A percentile compares a stretch with the other conserved stretches of the same genome.
These are phyloP conservation scores for Fusarium ambrosium DNA, from an alignment of 2,329 filamentous ascomycete genomes.

Conservation along the genomic window DNA sequence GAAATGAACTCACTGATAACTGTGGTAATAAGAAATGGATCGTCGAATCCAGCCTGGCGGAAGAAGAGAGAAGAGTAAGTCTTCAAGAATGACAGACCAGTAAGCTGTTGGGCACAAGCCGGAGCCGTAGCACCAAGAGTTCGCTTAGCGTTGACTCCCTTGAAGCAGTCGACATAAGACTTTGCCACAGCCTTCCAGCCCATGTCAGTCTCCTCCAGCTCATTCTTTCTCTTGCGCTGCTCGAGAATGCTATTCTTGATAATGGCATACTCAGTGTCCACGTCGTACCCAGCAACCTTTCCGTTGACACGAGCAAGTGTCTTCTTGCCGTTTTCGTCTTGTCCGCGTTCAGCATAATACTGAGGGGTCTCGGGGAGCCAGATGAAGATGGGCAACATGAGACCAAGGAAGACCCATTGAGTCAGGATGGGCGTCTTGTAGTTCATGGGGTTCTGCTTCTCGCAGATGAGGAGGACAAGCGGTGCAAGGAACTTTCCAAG, in stretches of 20 bases:
- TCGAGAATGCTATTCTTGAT: constrained; percentile 29
- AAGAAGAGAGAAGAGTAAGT: constrained; percentile 28
- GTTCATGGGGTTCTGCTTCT: constrained; percentile 18
- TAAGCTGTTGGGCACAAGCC: constrained; percentile 27
- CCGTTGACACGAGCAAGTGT: constrained; percentile 21
- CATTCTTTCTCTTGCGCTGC: constrained; percentile 8
- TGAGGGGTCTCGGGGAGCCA: constrained; percentile 26
- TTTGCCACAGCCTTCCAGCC: not conserved
- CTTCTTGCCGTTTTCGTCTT: constrained; percentile 14
- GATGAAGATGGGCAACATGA: constrained; percentile 31
- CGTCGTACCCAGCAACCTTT: constrained; percentile 9
- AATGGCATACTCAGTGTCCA: constrained; percentile 22
- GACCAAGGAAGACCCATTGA: constrained; percentile 24
- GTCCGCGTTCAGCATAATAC: constrained; percentile 21
- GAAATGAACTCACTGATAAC: constrained; percentile 6
- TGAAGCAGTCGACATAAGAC: constrained; percentile 25
- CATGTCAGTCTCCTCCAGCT: not conserved
- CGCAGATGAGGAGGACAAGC: constrained; percentile 9
- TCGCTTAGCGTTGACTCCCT: constrained; percentile 11
- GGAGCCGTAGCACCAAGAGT: constrained; percentile 28
- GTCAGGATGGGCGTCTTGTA: constrained; percentile 23
- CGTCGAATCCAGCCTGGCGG: constrained; percentile 18
- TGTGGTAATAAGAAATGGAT: constrained; percentile 28
- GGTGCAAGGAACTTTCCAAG: constrained; percentile 26
- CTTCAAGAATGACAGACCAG: constrained; percentile 27